Evolutionary conservation across 1,284 basidiomycete genomes (phyloP), one percentile per base, ranked within the genome.

Genomic region (Leccinum angustisporum): DNA sequence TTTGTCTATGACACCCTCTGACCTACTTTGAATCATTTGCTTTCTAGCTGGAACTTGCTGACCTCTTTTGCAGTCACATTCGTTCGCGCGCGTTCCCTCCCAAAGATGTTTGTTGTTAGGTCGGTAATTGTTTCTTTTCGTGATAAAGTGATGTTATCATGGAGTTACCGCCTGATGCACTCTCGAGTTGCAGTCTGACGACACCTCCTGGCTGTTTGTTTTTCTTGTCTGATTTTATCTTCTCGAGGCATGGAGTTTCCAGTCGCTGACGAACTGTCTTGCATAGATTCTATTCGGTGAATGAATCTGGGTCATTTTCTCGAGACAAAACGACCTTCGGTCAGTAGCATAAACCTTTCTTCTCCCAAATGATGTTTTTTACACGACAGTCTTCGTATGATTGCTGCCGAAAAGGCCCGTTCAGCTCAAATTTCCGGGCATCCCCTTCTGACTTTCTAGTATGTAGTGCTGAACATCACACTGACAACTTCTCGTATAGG

Each of bases 321-420:
- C 11, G 30, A 40, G 1, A 21, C 21, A 16, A n/a, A 18, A 30
- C 3, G 14, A 7, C 21, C 30, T 52, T 61, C n/a, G 56, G 57
- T 69, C 25, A 53, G 40, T 57, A 30, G 5, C 2, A 4, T 31
- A 2, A 34, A 30, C 8, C 38, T 7, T 25, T 25, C 31, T 18
- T n/a, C 16, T 5, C 9, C n/a, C n/a, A 1, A 46, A 82, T 81
- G 81, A 83, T 84, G 81, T 70, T 73, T 72, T 77, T 84, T 86
- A 57, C 87, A 91, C 88, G 89, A 91, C 86, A 88, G 89, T 90
- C 89, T 91, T 87, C 89, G 88, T 90, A 90, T 64, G 65, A 80
- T 33, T 66, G 64, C 75, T 90, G 87, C 87, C 89, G 89, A 91
- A 91, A 89, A 72, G 84, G 88, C 88, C 89, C 87, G 88, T 84